A percentile compares a stretch with the other conserved stretches of the same genome.
phyloP scores from a whole-genome alignment of 2,329 filamentous ascomycete species.

The Fusarium continuum region DNA sequence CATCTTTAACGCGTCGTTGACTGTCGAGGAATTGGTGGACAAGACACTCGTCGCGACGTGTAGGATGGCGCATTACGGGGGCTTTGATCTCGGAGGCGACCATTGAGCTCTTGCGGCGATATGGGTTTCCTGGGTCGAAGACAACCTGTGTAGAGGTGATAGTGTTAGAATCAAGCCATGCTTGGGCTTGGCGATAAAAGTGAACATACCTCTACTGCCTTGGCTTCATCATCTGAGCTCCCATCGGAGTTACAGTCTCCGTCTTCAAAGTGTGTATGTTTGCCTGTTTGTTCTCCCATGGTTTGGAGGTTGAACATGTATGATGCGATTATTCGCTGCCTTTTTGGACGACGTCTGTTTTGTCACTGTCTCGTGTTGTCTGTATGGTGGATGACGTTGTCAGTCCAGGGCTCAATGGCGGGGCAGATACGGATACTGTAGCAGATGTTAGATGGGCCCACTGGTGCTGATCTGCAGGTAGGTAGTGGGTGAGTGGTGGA shows the following conservation, averaged over 20 bases:
- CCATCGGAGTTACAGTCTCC: slow-evolving; percentile 51
- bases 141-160: slow-evolving; percentile 57
- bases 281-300: slow-evolving; percentile 33
- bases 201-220: slow-evolving; percentile 59
- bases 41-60: slow-evolving; percentile 64
- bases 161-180: slow-evolving; percentile 4
- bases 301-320: neutral
- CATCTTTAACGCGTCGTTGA: slow-evolving; percentile 54
- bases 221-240: slow-evolving; percentile 60
- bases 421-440: too few relatives aligned
- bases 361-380: slow-evolving; percentile 13
- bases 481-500: too few relatives aligned
- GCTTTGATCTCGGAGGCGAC: slow-evolving; percentile 59
- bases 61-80: slow-evolving; percentile 45
- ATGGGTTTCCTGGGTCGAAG: slow-evolving; percentile 68
- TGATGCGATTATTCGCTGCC: neutral
- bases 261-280: slow-evolving; percentile 46
- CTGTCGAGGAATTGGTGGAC: slow-evolving; percentile 72
- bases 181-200: neutral
- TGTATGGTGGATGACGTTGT: slow-evolving; percentile 28
- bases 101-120: slow-evolving; percentile 73
- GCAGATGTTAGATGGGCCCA: slow-evolving; percentile 22
- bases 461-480: slow-evolving; percentile 1
- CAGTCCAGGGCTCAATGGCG: slow-evolving; percentile 15
- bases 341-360: slow-evolving; percentile 1